A percentile compares a stretch with the other conserved stretches of the same genome.
Evolutionary conservation across 2,329 filamentous ascomycete genomes (phyloP).

Genomic region (Bretziella fagacearum): DNA sequence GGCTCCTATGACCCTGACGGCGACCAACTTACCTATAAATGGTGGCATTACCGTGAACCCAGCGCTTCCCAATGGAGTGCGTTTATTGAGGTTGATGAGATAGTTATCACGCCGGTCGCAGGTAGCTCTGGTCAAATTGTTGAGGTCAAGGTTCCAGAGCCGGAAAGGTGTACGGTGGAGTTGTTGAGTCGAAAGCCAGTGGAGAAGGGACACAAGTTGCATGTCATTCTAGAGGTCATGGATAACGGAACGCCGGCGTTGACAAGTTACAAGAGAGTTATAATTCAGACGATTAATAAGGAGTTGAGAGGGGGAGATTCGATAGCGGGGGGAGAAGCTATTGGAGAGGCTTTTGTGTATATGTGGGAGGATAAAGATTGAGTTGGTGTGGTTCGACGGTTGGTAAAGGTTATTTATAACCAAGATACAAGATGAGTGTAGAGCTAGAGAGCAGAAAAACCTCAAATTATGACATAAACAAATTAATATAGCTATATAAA

Average conservation of each 20-base stretch:
- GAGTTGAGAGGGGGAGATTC: constrained; percentile 18
- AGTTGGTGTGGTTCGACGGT: too few species aligned
- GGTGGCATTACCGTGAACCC: constrained; percentile 31
- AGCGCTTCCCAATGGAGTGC: constrained; percentile 26
- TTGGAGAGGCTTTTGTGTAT: constrained; percentile 2
- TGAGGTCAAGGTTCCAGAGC: constrained; percentile 23
- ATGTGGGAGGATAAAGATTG: background rate
- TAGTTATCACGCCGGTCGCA: constrained; percentile 20
- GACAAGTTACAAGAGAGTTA: constrained; percentile 30
- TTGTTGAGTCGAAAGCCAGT: constrained; percentile 22
- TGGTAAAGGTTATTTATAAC: background rate
- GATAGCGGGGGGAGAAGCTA: background rate
- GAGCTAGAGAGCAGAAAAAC: too few species aligned
- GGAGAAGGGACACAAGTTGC: constrained; percentile 27
- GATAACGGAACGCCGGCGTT: constrained; percentile 27
- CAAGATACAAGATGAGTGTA: background rate
- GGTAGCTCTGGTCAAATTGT: constrained; percentile 18
- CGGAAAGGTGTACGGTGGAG: constrained; percentile 26
- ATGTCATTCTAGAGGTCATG: constrained; percentile 33
- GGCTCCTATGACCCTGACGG: constrained; percentile 30
- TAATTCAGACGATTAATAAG: constrained; percentile 22
- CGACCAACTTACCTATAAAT: constrained; percentile 28
- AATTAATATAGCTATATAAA: background rate
- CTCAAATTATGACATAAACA: too few species aligned
- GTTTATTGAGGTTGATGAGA: constrained; percentile 24